These are phyloP conservation scores for Xylaria grammica DNA, from an alignment of 495 filamentous ascomycete species.

Conservation along the genomic window DNA sequence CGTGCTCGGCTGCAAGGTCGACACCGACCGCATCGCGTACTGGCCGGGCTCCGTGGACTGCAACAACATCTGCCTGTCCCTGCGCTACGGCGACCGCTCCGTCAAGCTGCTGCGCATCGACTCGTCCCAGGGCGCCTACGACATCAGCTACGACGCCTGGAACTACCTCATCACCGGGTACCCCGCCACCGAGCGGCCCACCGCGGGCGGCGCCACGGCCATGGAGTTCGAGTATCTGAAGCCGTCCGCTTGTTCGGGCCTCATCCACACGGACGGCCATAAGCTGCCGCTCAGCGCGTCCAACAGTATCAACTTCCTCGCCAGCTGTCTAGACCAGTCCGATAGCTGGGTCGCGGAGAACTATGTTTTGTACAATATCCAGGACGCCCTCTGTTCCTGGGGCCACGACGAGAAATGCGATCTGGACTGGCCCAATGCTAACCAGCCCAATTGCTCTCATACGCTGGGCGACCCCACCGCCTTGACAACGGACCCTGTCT, in stretches of 20 bases:
- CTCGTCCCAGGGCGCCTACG: slow-evolving; percentile 53
- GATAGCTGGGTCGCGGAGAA: slow-evolving; percentile 39
- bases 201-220: slow-evolving; percentile 46
- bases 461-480: slow-evolving; percentile 41
- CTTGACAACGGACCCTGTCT: slow-evolving; percentile 47
- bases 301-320: slow-evolving; percentile 57
- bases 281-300: slow-evolving; percentile 55
- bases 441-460: slow-evolving; percentile 49
- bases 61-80: slow-evolving; percentile 51
- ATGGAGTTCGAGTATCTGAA: slow-evolving; percentile 50
- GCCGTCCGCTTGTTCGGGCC: slow-evolving; percentile 40
- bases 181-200: slow-evolving; percentile 49
- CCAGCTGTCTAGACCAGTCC: slow-evolving; percentile 44
- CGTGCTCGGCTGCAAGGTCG: slow-evolving; percentile 55
- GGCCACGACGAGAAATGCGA: slow-evolving; percentile 50
- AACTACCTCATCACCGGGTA: slow-evolving; percentile 53
- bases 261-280: slow-evolving; percentile 47
- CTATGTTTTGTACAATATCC: slow-evolving; percentile 42
- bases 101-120: slow-evolving; percentile 54
- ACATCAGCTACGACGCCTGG: slow-evolving; percentile 58
- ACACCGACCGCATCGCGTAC: slow-evolving; percentile 56
- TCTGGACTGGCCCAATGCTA: slow-evolving; percentile 52
- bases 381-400: slow-evolving; percentile 36
- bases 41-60: slow-evolving; percentile 55
- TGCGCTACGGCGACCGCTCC: slow-evolving; percentile 46